Conservation (phyloP, 179 eudicot genomes). For the Gypsophila paniculata region DNA sequence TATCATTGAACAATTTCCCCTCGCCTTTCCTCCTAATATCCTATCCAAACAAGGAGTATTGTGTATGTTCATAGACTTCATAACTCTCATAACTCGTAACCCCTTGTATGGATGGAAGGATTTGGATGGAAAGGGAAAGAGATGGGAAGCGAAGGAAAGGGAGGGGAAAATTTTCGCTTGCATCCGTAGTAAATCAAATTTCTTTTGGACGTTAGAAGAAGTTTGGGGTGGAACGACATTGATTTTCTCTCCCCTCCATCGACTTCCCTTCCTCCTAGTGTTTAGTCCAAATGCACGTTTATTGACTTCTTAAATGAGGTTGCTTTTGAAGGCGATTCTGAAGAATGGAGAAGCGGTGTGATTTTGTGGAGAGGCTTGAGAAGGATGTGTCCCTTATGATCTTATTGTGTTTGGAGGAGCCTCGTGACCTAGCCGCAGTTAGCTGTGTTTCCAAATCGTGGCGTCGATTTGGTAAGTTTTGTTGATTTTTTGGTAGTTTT, state of each 20-base stretch:
- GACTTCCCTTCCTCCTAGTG: background rate
- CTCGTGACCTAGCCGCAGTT: slow-evolving; percentile 34
- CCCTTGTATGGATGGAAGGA: no score
- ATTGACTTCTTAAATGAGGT: background rate
- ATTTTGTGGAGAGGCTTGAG: slow-evolving; percentile 45
- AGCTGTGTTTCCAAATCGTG: slow-evolving; percentile 40
- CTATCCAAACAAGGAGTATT: no score
- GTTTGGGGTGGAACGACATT: no score
- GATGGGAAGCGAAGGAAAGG: no score
- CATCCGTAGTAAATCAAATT: no score
- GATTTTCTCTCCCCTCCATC: background rate
- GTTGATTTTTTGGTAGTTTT: background rate
- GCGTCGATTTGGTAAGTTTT: slow-evolving; percentile 48
- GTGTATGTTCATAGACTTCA: no score
- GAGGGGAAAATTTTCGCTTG: no score
- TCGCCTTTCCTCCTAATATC: no score
- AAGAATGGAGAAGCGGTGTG: slow-evolving; percentile 31
- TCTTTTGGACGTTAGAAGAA: no score
- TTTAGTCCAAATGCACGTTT: background rate
- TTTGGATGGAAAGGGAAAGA: no score
- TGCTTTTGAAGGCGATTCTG: slow-evolving; percentile 12
- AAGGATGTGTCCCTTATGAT: slow-evolving; percentile 37
- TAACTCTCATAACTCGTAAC: no score
- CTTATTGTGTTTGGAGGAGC: slow-evolving; percentile 38
- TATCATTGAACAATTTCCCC: no score